Conservation (phyloP, 225 moss, liverwort and hornwort species). For the Marchantia polymorpha region DNA sequence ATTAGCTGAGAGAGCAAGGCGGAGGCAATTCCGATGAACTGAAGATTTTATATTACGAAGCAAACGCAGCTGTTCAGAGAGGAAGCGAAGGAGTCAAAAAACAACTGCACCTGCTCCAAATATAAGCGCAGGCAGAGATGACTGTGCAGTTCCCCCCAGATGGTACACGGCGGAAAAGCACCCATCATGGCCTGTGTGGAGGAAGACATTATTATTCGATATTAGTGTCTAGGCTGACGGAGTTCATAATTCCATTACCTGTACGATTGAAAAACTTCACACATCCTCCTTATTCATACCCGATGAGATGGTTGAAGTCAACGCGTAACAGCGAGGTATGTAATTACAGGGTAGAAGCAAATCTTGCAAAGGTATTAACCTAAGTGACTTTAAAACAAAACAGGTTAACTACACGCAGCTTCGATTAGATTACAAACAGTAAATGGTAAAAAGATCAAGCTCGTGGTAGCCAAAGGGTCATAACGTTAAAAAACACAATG, state of each 20-base stretch:
- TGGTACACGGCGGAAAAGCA: slow-evolving; percentile 69
- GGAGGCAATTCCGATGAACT: not conserved
- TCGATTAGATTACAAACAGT: not conserved
- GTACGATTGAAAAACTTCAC: no score
- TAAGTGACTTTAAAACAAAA: no score
- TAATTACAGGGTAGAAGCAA: slow-evolving; percentile 76
- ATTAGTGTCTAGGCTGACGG: not conserved
- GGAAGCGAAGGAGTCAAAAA: not conserved
- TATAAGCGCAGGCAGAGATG: slow-evolving; percentile 86
- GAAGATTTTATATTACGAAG: not conserved
- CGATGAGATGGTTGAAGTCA: no score
- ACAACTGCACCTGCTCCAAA: slow-evolving; percentile 62
- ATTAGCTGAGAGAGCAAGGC: not conserved
- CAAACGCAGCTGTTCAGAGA: not conserved
- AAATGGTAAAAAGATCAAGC: no score
- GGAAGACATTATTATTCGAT: not conserved
- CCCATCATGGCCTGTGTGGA: slow-evolving; percentile 78
- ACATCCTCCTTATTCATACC: no score
- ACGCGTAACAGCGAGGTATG: slow-evolving; percentile 80
- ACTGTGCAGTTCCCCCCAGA: slow-evolving; percentile 89
- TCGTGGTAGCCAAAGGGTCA: no score
- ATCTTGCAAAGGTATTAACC: slow-evolving; percentile 46
- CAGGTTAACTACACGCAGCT: not conserved
- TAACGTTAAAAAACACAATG: no score
- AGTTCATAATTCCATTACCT: not conserved